These are phyloP conservation scores for Aspergillus fructus DNA, from an alignment of 2,329 filamentous ascomycete species.

Conservation along the genomic window DNA sequence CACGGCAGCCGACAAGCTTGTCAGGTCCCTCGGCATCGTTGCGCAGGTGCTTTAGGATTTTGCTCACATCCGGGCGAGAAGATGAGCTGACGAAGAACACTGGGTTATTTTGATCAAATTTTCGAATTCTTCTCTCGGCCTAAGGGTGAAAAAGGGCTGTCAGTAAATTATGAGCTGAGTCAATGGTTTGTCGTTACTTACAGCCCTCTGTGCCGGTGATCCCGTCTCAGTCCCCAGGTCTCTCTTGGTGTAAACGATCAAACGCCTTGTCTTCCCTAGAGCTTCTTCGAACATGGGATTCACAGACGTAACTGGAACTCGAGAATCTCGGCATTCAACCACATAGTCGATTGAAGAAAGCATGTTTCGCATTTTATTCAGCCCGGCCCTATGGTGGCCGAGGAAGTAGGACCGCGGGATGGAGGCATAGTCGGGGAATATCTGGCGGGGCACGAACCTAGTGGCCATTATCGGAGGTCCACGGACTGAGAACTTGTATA, in stretches of 20 bases:
- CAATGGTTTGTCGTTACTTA: conserved; percentile 24
- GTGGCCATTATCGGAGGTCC: conserved; percentile 23
- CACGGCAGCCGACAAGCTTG: conserved; percentile 73
- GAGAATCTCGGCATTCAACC: conserved; percentile 91
- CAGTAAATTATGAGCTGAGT: not conserved
- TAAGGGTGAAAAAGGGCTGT: conserved; percentile 9
- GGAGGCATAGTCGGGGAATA: conserved; percentile 70
- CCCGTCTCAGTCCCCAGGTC: conserved; percentile 63
- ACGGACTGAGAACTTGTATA: not conserved
- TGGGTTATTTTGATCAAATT: conserved; percentile 33
- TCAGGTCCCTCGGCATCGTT: conserved; percentile 31
- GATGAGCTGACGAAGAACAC: conserved; percentile 38
- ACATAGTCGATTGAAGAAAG: conserved; percentile 81
- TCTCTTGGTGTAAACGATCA: conserved; percentile 88
- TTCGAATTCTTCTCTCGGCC: conserved; percentile 34
- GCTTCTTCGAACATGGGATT: conserved; percentile 85
- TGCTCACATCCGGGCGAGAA: conserved; percentile 29
- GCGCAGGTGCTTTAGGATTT: conserved; percentile 35
- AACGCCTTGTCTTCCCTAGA: conserved; percentile 68
- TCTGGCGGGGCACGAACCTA: conserved; percentile 69
- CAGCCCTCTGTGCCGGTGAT: conserved; percentile 40
- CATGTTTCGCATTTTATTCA: conserved; percentile 77
- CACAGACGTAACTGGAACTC: conserved; percentile 81
- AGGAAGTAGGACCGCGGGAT: conserved; percentile 91
- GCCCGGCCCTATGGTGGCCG: conserved; percentile 82